Percentiles rank a stretch among this genome's conserved stretches.
phyloP scores from a whole-genome alignment of 164 flowering plant genomes.

The Buxus sempervirens region DNA sequence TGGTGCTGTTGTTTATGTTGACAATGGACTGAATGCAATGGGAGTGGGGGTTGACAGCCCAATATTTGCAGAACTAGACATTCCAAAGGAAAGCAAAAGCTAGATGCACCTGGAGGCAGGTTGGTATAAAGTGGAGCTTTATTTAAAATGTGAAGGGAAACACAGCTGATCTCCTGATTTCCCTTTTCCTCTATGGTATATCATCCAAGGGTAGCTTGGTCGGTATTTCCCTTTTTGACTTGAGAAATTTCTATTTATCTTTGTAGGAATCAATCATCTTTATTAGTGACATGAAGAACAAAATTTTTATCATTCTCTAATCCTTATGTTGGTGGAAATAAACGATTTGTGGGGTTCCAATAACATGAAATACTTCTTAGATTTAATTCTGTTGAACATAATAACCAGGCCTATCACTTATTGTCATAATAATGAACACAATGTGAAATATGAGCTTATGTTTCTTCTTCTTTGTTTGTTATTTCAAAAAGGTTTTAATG shows the following conservation, averaged over 20 bases:
- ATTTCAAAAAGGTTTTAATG: too few relatives aligned
- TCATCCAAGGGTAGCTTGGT: constrained; percentile 4
- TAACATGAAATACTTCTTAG: too few relatives aligned
- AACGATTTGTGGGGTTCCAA: too few relatives aligned
- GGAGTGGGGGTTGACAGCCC: constrained; percentile 94
- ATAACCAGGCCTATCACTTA: too few relatives aligned
- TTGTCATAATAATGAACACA: too few relatives aligned
- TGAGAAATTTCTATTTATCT: neutral
- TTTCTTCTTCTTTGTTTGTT: too few relatives aligned
- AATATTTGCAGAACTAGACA: constrained; percentile 58
- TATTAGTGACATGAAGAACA: neutral
- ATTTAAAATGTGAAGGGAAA: neutral
- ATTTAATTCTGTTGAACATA: too few relatives aligned
- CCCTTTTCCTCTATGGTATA: neutral
- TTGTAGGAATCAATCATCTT: neutral
- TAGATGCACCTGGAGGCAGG: neutral
- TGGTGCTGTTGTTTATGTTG: constrained; percentile 77
- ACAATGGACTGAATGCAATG: constrained; percentile 91
- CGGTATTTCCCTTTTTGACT: constrained; percentile 1
- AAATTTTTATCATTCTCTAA: neutral
- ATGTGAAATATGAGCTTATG: too few relatives aligned
- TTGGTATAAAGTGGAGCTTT: neutral
- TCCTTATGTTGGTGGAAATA: neutral
- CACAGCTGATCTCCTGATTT: neutral
- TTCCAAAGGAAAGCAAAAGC: constrained; percentile 38